Conservation (phyloP, 108 stramenopile species). For the Chaetoceros tenuissimus region DNA sequence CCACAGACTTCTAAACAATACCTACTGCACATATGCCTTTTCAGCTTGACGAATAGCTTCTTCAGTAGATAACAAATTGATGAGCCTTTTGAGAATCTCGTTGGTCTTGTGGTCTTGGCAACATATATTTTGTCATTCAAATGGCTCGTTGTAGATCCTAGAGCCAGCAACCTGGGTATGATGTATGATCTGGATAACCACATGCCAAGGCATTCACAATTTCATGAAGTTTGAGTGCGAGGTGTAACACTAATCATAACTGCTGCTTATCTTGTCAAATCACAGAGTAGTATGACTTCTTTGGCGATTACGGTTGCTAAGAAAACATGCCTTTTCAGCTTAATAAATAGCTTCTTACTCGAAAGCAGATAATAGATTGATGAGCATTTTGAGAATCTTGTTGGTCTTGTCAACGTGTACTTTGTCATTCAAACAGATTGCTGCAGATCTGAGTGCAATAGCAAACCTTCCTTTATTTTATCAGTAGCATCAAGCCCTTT, state of each 20-base stretch:
- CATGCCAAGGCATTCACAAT: conserved; percentile 74
- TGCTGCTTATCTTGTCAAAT: conserved; percentile 47
- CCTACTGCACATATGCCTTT: conserved; percentile 59
- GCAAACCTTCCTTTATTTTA: conserved; percentile 82
- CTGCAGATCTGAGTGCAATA: conserved; percentile 77
- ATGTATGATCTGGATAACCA: conserved; percentile 61
- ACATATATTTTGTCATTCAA: too few relatives aligned
- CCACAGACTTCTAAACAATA: conserved; percentile 45
- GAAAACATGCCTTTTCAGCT: conserved; percentile 65
- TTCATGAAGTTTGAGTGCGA: too few relatives aligned
- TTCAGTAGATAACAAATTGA: conserved; percentile 89
- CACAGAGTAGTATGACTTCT: conserved; percentile 56
- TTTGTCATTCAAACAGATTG: conserved; percentile 70
- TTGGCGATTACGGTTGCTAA: conserved; percentile 82
- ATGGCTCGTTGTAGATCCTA: too few relatives aligned
- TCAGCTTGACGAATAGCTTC: conserved; percentile 82
- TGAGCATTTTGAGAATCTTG: conserved; percentile 72
- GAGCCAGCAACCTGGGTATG: too few relatives aligned
- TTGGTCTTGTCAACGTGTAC: conserved; percentile 70
- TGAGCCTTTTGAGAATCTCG: conserved; percentile 51
- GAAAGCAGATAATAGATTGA: conserved; percentile 62
- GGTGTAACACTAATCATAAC: conserved; percentile 56
- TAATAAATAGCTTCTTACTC: conserved; percentile 78
- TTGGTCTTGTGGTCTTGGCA: too few relatives aligned
- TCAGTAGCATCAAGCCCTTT: conserved; percentile 62